Evolutionary conservation across 2,329 filamentous ascomycete genomes (phyloP), one percentile per base, ranked within the genome.

Genomic region (Triangularia verruculosa): DNA sequence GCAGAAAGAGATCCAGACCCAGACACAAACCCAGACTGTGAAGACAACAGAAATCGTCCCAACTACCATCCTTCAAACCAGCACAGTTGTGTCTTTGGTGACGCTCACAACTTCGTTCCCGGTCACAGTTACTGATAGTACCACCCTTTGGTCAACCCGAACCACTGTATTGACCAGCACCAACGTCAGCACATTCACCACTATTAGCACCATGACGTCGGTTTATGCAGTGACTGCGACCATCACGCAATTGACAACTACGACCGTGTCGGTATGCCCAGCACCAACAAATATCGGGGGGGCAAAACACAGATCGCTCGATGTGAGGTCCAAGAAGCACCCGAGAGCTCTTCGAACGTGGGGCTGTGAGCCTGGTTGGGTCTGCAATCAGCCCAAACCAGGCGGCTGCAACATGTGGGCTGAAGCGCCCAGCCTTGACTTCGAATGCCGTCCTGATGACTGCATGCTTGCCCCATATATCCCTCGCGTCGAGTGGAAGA

Each of bases 301-400:
- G 72, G 47, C 61, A 70, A 47, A 47, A 63, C 27, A 61, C 59
- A 20, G 53, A 73, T 39, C 61, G 71, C 56, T 32, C 64, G 30
- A 32, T 39, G 13, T 52, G 17, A 12, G 13, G 58, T 59, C 66
- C 8, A 47, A 69, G 12, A 54, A 54, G 13, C 51, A 43, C 57
- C 47, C 57, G 8, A 27, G 39, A 17, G 47, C 17, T 20, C 47
- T 59, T 25, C 34, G 24, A 43, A 83, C 82, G 0, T 86, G 80
- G 76, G 85, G 84, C 58, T 87, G 85, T 70, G 58, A 66, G 12
- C 82, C 83, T 1, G 83, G 83, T 30, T 80, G 71, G 15, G 77
- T 86, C 27, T 87, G 85, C 74, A 79, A 78, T 65, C 79, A 79
- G n/a, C 76, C 75, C 2, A 85, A 81, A 71, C 81, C 82, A 0